Percentiles rank a stretch among this genome's conserved stretches.
These are phyloP conservation scores for Canariomyces notabilis DNA, from an alignment of 2,329 filamentous ascomycete species.

Conservation along the genomic window DNA sequence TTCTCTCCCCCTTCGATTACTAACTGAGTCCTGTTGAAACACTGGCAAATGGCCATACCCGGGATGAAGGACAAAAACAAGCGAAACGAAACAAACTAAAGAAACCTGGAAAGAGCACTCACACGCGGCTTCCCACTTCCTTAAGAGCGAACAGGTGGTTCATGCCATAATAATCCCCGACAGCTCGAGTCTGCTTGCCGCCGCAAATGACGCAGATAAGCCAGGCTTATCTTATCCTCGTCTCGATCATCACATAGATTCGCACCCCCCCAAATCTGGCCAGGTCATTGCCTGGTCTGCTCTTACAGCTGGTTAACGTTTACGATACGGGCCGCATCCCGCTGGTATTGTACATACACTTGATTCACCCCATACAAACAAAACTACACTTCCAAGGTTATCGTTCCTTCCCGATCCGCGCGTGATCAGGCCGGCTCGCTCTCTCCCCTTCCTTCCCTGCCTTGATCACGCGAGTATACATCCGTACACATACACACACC, in stretches of 20 bases:
- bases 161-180: neutral
- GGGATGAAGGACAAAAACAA: neutral
- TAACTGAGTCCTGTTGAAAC: too few species aligned
- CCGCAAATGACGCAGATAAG: conserved; percentile 53
- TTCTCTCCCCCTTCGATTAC: neutral
- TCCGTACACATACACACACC: neutral
- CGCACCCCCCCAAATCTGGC: conserved; percentile 19
- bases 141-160: neutral
- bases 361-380: too few species aligned
- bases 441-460: too few species aligned
- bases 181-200: conserved; percentile 3
- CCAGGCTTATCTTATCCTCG: conserved; percentile 53
- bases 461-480: too few species aligned
- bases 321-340: neutral
- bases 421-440: neutral
- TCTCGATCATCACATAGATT: conserved; percentile 48
- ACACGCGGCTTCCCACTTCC: too few species aligned
- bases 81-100: neutral
- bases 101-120: neutral
- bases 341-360: too few species aligned
- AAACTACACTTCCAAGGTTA: too few species aligned
- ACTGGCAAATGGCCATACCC: too few species aligned
- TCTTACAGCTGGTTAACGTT: conserved; percentile 15
- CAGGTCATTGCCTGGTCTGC: conserved; percentile 16
- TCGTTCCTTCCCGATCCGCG: too few species aligned